Base-by-base conservation (phyloP, 305 asterid genomes). In the Rubia peregrina region DNA sequence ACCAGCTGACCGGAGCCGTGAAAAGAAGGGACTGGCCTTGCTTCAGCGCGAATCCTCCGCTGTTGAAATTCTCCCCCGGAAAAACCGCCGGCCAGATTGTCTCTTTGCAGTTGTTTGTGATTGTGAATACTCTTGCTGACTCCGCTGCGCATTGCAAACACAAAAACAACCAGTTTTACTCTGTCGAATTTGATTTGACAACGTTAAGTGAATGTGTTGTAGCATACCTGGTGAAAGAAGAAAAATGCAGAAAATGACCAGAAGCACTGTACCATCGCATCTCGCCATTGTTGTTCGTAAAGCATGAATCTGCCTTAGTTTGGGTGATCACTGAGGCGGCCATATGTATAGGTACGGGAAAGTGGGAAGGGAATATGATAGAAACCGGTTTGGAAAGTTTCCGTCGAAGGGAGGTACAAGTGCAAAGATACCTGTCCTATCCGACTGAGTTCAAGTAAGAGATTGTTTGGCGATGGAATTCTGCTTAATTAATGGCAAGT, bases 51-150 rank as follows among this genome's bases (percentile, higher is more conserved):
- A 89, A 89, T 10, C 98, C 97, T 3, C 98, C 97, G 24, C 94
- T 96, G 36, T 59, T 71, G 83, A 89, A 89, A 69, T 61, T 68
- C 6, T 86, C 89, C 6, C 97, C 97, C 22, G 98, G 97, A 17
- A 67, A 74, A 17, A 81, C 83, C 5, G 88, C 97, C 0, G 98
- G 98, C 98, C 98, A 93, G 56, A 93, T 78, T 33, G 96, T 89
- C 76, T 93, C 91, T 62, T 67, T 74, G 85, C 98, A 93, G 76
- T 88, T 65, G 82, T 90, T 93, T 56, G 82, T 81, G 9, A 93
- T 82, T 55, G 98, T 93, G 85, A 93, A 93, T 10, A 80, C 69
- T 83, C 97, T 86, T 17, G 87, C 88, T 8, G 85, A 65, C 6
- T 84, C 82, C 24, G 83, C 97, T 90, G 84, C 72, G 41, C 65